Evolutionary conservation across 352 stramenopile genomes (phyloP).

Genomic region (Globisporangium canariense): DNA sequence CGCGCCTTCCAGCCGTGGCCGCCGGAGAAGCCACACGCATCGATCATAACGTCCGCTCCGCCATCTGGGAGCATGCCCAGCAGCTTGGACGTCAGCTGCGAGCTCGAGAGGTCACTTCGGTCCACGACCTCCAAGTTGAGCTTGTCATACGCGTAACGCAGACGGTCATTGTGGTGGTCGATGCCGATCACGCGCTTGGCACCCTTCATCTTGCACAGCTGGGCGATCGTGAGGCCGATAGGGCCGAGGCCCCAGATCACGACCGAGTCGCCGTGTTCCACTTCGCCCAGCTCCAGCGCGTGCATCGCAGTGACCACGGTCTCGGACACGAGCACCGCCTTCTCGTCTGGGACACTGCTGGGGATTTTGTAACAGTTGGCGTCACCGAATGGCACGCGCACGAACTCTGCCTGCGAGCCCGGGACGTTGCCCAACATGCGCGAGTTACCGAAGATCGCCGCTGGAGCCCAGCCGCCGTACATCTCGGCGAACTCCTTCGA

Average conservation of each 20-base stretch:
- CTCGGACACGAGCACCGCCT: constrained; percentile 62
- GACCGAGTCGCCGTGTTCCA: constrained; percentile 42
- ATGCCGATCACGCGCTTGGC: constrained; percentile 60
- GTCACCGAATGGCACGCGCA: constrained; percentile 71
- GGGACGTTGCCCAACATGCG: constrained; percentile 56
- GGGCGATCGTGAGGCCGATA: constrained; percentile 46
- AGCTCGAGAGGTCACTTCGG: constrained; percentile 38
- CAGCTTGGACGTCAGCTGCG: constrained; percentile 47
- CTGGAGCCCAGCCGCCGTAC: constrained; percentile 62
- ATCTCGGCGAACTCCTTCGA: constrained; percentile 61
- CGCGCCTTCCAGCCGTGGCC: constrained; percentile 42
- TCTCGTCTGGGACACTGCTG: constrained; percentile 48
- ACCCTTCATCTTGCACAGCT: constrained; percentile 66
- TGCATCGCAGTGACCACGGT: constrained; percentile 57
- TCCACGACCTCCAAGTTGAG: constrained; percentile 68
- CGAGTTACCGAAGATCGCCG: constrained; percentile 55
- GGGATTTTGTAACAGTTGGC: constrained; percentile 69
- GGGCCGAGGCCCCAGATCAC: constrained; percentile 72
- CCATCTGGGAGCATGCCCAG: constrained; percentile 41
- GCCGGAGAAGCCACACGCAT: constrained; percentile 36
- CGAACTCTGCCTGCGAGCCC: constrained; percentile 69
- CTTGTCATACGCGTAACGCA: constrained; percentile 53
- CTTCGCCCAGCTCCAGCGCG: constrained; percentile 49
- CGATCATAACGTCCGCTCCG: constrained; percentile 56
- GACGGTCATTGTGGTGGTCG: constrained; percentile 41